Conservation (phyloP, 306 rosid genomes). For the Cucurbita pepo region DNA sequence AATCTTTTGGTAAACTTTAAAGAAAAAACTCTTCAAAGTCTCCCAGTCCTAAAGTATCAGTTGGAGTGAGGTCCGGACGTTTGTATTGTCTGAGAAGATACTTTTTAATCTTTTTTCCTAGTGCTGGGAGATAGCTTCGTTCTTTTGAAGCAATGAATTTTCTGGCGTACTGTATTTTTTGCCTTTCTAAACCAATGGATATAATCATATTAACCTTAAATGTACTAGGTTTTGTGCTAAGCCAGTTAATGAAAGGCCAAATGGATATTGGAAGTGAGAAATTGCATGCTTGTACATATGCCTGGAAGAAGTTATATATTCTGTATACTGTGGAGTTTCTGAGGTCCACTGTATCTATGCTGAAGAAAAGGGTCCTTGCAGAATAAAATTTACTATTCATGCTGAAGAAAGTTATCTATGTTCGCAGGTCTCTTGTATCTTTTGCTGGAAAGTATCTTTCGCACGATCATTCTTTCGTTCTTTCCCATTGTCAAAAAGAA, state of each 20-base stretch:
- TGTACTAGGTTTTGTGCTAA: background rate
- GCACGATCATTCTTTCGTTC: slow-evolving; percentile 24
- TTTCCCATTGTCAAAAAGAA: slow-evolving; percentile 32
- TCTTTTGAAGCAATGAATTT: background rate
- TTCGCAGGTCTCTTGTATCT: slow-evolving; percentile 82
- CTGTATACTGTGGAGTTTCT: background rate
- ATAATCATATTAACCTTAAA: background rate
- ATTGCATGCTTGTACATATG: background rate
- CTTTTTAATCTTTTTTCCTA: background rate
- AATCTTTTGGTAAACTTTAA: background rate
- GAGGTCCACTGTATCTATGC: background rate
- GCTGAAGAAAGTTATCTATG: slow-evolving; percentile 11
- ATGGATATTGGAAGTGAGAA: background rate
- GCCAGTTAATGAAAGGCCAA: background rate
- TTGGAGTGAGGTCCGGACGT: background rate
- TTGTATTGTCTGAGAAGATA: background rate
- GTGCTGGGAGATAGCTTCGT: background rate
- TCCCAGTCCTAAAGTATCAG: background rate
- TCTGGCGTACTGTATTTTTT: background rate
- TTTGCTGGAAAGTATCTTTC: slow-evolving; percentile 76
- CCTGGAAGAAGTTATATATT: background rate
- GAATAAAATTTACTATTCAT: background rate
- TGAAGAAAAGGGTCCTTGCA: background rate
- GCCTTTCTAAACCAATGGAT: background rate
- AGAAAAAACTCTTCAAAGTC: background rate